Evolutionary conservation across 2,329 filamentous ascomycete species (phyloP).

Genomic region (Sporothrix globosa): DNA sequence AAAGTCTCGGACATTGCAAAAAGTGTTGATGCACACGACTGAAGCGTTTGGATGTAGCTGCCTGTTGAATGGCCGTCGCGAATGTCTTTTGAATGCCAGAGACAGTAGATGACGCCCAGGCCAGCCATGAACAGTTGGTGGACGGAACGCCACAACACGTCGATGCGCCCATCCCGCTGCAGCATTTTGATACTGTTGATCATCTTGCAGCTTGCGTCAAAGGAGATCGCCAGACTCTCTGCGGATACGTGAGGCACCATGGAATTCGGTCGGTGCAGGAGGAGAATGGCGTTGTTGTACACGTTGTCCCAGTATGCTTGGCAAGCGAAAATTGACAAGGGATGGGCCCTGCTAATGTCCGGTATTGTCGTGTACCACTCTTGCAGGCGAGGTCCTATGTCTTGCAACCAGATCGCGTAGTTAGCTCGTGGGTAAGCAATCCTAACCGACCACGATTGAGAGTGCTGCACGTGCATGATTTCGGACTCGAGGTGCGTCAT

Average conservation of each 20-base stretch:
- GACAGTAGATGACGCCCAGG: background rate
- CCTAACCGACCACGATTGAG: constrained; percentile 4
- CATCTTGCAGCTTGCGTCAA: constrained; percentile 13
- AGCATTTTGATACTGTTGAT: background rate
- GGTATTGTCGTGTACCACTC: constrained; percentile 2
- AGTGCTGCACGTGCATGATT: constrained; percentile 16
- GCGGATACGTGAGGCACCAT: background rate
- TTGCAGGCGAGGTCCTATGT: background rate
- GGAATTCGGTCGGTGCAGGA: background rate
- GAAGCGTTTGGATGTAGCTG: background rate
- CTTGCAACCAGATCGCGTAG: background rate
- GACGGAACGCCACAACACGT: background rate
- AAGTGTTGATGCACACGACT: background rate
- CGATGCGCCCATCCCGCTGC: background rate
- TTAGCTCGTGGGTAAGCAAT: constrained; percentile 15
- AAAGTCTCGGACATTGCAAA: background rate
- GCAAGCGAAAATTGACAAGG: background rate
- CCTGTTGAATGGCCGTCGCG: background rate
- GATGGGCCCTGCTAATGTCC: background rate
- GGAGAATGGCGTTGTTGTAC: background rate
- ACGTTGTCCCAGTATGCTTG: constrained; percentile 6
- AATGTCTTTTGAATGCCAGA: background rate
- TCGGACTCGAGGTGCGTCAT: constrained; percentile 13
- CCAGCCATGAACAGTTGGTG: constrained; percentile 12
- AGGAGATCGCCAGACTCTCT: background rate